A percentile compares a stretch with the other conserved stretches of the same genome.
These are phyloP conservation scores for Saitozyma sp. DNA, from an alignment of 768 basidiomycete genomes.

Conservation along the genomic window DNA sequence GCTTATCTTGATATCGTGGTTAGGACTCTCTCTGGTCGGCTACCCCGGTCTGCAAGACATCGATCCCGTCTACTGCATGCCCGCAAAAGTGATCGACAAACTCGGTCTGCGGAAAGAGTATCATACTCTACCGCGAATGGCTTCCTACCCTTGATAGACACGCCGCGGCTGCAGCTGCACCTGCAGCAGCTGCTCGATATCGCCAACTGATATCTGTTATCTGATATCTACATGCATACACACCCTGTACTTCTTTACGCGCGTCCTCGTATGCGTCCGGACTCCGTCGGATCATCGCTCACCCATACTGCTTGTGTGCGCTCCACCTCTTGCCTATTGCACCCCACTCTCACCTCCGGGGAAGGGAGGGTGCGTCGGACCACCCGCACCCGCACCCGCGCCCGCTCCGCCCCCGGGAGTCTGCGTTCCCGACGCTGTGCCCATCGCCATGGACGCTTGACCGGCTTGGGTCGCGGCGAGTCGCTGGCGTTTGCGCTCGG, in stretches of 20 bases:
- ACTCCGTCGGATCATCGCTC: too few species aligned
- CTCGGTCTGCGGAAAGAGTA: slow-evolving; percentile 60
- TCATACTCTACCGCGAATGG: slow-evolving; percentile 27
- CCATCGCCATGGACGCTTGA: slow-evolving; percentile 47
- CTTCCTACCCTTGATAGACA: background rate
- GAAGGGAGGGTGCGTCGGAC: slow-evolving; percentile 14
- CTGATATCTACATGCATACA: slow-evolving; percentile 6
- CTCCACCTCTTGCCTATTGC: slow-evolving; percentile 16
- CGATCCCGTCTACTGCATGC: slow-evolving; percentile 97
- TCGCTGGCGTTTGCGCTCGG: slow-evolving; percentile 87
- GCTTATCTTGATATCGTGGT: background rate
- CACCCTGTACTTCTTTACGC: background rate
- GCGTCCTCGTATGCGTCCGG: too few species aligned
- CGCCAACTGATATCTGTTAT: background rate
- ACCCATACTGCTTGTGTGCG: too few species aligned
- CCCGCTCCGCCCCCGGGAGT: slow-evolving; percentile 19
- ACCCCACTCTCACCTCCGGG: slow-evolving; percentile 32
- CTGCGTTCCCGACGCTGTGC: slow-evolving; percentile 13
- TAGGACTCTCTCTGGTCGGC: slow-evolving; percentile 82
- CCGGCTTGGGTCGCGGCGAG: slow-evolving; percentile 70
- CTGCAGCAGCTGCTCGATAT: background rate
- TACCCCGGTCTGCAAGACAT: slow-evolving; percentile 80
- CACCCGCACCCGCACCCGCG: slow-evolving; percentile 29
- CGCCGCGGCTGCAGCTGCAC: background rate
- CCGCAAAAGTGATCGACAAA: slow-evolving; percentile 67